Conservation (phyloP, 352 stramenopile species). For the Pythium inflatum region DNA sequence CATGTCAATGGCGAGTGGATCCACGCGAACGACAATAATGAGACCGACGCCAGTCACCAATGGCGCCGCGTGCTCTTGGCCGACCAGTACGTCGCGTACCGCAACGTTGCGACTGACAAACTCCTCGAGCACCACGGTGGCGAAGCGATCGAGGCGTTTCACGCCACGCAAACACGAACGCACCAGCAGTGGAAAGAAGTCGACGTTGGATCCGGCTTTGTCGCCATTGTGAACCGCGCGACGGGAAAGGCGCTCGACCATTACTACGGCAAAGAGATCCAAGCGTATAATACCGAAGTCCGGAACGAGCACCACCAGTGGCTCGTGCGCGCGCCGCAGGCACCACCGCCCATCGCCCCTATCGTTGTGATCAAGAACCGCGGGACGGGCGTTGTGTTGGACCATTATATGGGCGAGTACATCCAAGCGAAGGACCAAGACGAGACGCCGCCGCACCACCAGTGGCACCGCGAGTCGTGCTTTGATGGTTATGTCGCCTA, state of each 20-base stretch:
- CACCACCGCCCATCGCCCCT: not conserved
- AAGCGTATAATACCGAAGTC: not conserved
- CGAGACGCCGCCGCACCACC: not conserved
- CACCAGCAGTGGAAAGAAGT: conserved; percentile 3
- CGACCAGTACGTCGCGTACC: conserved; percentile 1
- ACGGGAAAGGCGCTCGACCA: conserved; percentile 3
- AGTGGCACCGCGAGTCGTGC: not conserved
- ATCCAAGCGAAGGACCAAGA: conserved; percentile 1
- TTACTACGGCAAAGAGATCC: not conserved
- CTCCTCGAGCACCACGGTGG: conserved; percentile 2
- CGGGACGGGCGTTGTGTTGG: not conserved
- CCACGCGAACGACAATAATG: conserved; percentile 1
- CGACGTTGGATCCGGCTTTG: not conserved
- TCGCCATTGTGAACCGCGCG: not conserved
- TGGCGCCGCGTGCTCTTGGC: not conserved
- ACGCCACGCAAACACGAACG: not conserved
- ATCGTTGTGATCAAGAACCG: not conserved
- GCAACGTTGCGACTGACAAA: not conserved
- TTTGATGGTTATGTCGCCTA: not conserved
- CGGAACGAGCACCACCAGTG: not conserved
- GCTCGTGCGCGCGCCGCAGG: not conserved
- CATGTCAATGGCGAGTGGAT: conserved; percentile 1
- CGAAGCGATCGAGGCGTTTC: not conserved
- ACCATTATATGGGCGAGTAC: conserved; percentile 1
- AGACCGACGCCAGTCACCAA: conserved; percentile 1